Evolutionary conservation across 73 alveolate genomes (phyloP), one percentile per base, ranked within the genome.

Genomic region (Stentor coeruleus): DNA sequence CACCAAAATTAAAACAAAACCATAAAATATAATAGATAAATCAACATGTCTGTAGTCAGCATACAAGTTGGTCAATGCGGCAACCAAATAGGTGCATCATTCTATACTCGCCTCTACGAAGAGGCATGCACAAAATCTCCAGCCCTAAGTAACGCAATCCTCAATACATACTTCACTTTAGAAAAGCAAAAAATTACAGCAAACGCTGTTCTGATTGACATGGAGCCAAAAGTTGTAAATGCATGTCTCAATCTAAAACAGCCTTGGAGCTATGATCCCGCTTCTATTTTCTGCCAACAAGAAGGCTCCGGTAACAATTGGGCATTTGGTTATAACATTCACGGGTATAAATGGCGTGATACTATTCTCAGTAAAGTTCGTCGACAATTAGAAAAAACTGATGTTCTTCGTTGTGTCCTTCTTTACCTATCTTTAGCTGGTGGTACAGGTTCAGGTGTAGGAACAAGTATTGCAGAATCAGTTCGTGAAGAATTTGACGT

Each of bases 21-120:
- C n/a, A n/a, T n/a, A n/a, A n/a, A n/a, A n/a, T n/a, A n/a, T n/a
- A n/a, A n/a, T n/a, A n/a, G n/a, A n/a, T n/a, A n/a, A n/a, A n/a
- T n/a, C n/a, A 57, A 57, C 15, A 82, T 82, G 88, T 82, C 88
- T 0, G 89, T 93, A 59, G 86, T 95, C 58, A 88, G 95, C 74
- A 74, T 95, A 28, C 97, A 93, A 90, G 97, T 95, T 38, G 99
- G 99, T 58, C 97, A 95, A 84, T 95, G 99, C 87, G 99, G 99
- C 35, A 95, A 95, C 89, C 97, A 95, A 90, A 85, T 93, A 66
- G 97, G 97, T 26, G 86, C 92, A 89, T 80, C 92, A n/a, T 88
- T 91, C 84, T 93, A 95, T 96, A 96, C 93, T 74, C 75, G 85
- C 59, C 93, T 95, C n/a, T 81, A 90, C 39, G 59, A 80, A 11